Percentiles rank a stretch among this genome's conserved stretches.
These are phyloP conservation scores for Candida jianshihensis DNA, from an alignment of 805 yeast genomes.

Conservation along the genomic window DNA sequence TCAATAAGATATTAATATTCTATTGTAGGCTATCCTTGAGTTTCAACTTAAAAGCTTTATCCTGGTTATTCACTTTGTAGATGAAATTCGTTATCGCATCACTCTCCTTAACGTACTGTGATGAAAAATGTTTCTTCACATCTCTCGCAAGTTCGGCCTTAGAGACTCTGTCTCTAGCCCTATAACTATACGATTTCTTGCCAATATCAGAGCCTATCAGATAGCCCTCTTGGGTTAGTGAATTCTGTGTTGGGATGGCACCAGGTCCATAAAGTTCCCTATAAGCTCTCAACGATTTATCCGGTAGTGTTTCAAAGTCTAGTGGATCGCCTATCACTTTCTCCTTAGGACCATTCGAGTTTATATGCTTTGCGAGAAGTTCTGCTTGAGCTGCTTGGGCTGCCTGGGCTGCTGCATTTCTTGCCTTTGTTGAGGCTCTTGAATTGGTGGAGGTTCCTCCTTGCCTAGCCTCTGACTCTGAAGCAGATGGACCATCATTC, in stretches of 20 bases:
- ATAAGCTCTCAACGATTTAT: conserved; percentile 62
- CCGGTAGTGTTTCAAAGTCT: conserved; percentile 63
- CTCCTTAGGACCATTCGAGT: conserved; percentile 68
- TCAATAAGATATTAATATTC: too few species aligned
- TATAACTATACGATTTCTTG: conserved; percentile 47
- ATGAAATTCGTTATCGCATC: conserved; percentile 85
- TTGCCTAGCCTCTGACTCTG: conserved; percentile 17
- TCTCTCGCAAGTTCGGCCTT: conserved; percentile 54
- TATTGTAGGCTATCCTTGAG: conserved; percentile 13
- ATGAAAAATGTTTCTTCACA: conserved; percentile 62
- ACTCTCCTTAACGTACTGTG: conserved; percentile 60
- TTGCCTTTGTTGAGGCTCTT: conserved; percentile 49
- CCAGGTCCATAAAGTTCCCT: conserved; percentile 41
- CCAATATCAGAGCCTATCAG: conserved; percentile 70
- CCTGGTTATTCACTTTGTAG: conserved; percentile 74
- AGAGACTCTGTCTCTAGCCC: conserved; percentile 37
- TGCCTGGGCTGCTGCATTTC: conserved; percentile 55
- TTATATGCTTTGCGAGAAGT: conserved; percentile 56
- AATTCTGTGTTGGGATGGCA: conserved; percentile 44
- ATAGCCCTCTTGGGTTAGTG: conserved; percentile 63
- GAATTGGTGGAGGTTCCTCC: conserved; percentile 11
- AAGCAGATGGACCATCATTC: conserved; percentile 19
- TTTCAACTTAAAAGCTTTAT: conserved; percentile 35
- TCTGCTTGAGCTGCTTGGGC: conserved; percentile 72
- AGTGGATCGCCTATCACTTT: conserved; percentile 45